phyloP scores from a whole-genome alignment of 2,329 filamentous ascomycete genomes.

The Trichoderma sp. region DNA sequence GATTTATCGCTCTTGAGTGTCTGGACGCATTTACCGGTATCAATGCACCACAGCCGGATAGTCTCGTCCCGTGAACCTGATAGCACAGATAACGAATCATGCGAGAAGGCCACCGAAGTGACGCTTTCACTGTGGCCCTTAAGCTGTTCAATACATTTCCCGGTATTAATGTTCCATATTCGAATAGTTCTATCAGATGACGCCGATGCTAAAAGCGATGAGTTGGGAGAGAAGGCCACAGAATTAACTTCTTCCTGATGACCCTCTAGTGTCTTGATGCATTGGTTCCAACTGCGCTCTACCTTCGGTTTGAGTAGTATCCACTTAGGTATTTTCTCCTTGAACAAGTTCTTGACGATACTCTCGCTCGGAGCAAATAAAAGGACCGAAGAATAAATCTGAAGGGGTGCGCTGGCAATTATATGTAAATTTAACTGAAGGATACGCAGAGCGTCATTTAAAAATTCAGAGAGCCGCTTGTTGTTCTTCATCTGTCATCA shows the following conservation, averaged over 20 bases:
- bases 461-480: neutral
- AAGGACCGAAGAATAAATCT: neutral
- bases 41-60: neutral
- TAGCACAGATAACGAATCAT: neutral
- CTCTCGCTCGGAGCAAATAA: neutral
- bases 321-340: neutral
- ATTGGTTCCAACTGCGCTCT: neutral
- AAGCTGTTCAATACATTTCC: too few species aligned
- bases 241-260: neutral
- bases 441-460: neutral
- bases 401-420: neutral
- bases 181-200: neutral
- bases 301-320: neutral
- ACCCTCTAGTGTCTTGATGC: neutral
- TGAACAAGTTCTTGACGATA: neutral
- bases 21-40: neutral
- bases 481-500: neutral
- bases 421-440: neutral
- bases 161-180: neutral
- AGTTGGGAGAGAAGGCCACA: slow-evolving; percentile 8
- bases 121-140: too few species aligned
- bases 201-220: neutral
- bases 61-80: neutral
- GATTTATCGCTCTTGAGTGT: neutral
- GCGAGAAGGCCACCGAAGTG: neutral